These are phyloP conservation scores for Cyanodermella asteris DNA, from an alignment of 2,329 filamentous ascomycete species.

Conservation along the genomic window DNA sequence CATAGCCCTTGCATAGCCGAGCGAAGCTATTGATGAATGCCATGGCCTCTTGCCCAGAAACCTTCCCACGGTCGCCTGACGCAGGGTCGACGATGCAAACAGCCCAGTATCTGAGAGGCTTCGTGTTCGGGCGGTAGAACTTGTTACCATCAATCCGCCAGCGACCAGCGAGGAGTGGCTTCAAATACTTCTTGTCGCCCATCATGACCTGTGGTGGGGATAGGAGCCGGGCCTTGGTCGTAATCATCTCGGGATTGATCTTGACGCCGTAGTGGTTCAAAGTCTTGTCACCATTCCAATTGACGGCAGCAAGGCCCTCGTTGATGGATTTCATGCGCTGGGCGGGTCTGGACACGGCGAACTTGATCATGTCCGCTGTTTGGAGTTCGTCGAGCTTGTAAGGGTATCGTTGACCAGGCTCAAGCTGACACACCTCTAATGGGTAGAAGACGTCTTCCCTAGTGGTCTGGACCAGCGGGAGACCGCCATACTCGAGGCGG, in stretches of 20 bases:
- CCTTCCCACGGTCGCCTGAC: slow-evolving; percentile 28
- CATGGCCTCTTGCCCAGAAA: slow-evolving; percentile 22
- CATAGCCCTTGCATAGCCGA: slow-evolving; percentile 37
- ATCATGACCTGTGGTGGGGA: slow-evolving; percentile 51
- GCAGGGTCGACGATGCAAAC: slow-evolving; percentile 34
- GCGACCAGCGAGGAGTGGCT: slow-evolving; percentile 46
- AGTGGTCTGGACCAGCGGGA: slow-evolving; percentile 38
- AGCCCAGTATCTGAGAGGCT: slow-evolving; percentile 50
- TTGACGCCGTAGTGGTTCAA: slow-evolving; percentile 52
- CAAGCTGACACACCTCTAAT: slow-evolving; percentile 31
- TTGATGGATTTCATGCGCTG: slow-evolving; percentile 48
- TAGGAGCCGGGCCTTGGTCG: slow-evolving; percentile 49
- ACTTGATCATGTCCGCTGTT: slow-evolving; percentile 77
- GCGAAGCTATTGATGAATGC: slow-evolving; percentile 40
- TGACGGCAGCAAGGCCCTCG: slow-evolving; percentile 41
- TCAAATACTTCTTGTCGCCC: slow-evolving; percentile 27
- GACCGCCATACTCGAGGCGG: slow-evolving; percentile 19
- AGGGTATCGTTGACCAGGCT: slow-evolving; percentile 33
- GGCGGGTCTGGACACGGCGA: slow-evolving; percentile 58
- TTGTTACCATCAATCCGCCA: slow-evolving; percentile 76
- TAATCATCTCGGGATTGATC: slow-evolving; percentile 42
- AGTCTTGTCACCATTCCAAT: slow-evolving; percentile 47
- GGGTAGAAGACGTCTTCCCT: slow-evolving; percentile 31
- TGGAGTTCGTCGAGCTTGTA: slow-evolving; percentile 38
- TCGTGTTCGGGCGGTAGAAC: slow-evolving; percentile 44